Evolutionary conservation across 1,284 basidiomycete genomes (phyloP).

Genomic region (Mycosarcoma mackinlayi): DNA sequence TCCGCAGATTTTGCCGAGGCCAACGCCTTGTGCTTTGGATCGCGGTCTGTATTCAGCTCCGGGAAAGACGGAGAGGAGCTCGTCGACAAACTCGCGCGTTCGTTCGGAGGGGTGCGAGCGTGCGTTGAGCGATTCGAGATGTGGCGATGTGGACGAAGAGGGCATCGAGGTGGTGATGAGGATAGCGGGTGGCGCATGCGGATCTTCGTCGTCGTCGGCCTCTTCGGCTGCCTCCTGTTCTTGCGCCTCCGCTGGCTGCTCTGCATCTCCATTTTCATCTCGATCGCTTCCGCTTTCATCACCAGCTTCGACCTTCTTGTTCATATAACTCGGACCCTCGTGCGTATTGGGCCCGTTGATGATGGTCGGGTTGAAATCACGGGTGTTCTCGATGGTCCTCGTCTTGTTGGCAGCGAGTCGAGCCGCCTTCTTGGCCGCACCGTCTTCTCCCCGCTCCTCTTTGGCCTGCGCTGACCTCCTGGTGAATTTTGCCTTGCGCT

Average conservation of each 20-base stretch:
- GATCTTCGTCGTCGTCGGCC: conserved; percentile 53
- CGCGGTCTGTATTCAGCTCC: conserved; percentile 92
- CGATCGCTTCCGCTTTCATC: conserved; percentile 33
- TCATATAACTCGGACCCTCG: conserved; percentile 64
- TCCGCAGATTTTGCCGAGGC: conserved; percentile 89
- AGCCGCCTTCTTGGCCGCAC: conserved; percentile 78
- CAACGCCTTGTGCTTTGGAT: conserved; percentile 91
- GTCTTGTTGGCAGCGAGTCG: conserved; percentile 84
- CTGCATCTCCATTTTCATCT: conserved; percentile 33
- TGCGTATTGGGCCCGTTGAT: conserved; percentile 66
- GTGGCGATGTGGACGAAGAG: conserved; percentile 60
- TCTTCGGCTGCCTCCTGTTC: conserved; percentile 64
- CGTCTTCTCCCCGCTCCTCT: conserved; percentile 73
- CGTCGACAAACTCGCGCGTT: conserved; percentile 75
- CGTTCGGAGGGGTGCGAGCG: conserved; percentile 71
- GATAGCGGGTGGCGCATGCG: conserved; percentile 58
- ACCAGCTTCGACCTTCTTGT: conserved; percentile 4
- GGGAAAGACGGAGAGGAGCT: conserved; percentile 89
- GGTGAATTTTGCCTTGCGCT: conserved; percentile 83
- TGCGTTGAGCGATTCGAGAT: conserved; percentile 71
- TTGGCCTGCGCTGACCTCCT: conserved; percentile 75
- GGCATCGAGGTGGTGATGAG: conserved; percentile 65
- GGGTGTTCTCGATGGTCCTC: conserved; percentile 90
- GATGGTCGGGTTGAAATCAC: conserved; percentile 87
- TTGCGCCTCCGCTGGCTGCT: conserved; percentile 33